These are phyloP conservation scores for Endoconidiophora laricicola DNA, from an alignment of 2,329 filamentous ascomycete genomes.

Conservation along the genomic window DNA sequence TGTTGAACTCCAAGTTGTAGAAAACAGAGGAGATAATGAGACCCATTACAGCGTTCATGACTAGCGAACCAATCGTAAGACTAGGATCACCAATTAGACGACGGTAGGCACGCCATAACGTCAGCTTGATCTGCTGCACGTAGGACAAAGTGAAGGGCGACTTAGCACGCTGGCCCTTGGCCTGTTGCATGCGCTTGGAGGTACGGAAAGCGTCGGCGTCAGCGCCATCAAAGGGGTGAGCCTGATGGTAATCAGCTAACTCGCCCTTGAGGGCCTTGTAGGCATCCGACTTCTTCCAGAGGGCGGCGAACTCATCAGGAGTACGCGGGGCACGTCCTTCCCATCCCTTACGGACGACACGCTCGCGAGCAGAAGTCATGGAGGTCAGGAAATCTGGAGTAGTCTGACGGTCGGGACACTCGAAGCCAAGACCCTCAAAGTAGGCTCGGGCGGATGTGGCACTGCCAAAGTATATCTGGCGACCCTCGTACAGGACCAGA, in stretches of 20 bases:
- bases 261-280: slow-evolving; percentile 29
- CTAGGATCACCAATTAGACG: slow-evolving; percentile 62
- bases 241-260: slow-evolving; percentile 32
- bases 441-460: slow-evolving; percentile 42
- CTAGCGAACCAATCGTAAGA: slow-evolving; percentile 48
- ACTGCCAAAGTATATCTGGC: slow-evolving; percentile 61
- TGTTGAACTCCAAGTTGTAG: slow-evolving; percentile 52
- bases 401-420: slow-evolving; percentile 49
- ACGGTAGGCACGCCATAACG: slow-evolving; percentile 64
- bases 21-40: slow-evolving; percentile 69
- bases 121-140: slow-evolving; percentile 57
- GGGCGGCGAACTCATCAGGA: slow-evolving; percentile 42
- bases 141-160: slow-evolving; percentile 77
- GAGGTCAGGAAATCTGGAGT: slow-evolving; percentile 58
- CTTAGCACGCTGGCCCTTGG: slow-evolving; percentile 41
- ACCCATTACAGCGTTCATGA: slow-evolving; percentile 60
- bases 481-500: slow-evolving; percentile 57
- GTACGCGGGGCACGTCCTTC: slow-evolving; percentile 40
- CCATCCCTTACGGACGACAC: slow-evolving; percentile 37
- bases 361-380: slow-evolving; percentile 44
- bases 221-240: slow-evolving; percentile 37
- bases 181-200: slow-evolving; percentile 37
- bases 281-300: slow-evolving; percentile 39
- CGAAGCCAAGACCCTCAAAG: slow-evolving; percentile 50
- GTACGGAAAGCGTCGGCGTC: slow-evolving; percentile 40